Evolutionary conservation across 2,329 filamentous ascomycete species (phyloP), one percentile per base, ranked within the genome.

Genomic region (Tolypocladium amazonense): DNA sequence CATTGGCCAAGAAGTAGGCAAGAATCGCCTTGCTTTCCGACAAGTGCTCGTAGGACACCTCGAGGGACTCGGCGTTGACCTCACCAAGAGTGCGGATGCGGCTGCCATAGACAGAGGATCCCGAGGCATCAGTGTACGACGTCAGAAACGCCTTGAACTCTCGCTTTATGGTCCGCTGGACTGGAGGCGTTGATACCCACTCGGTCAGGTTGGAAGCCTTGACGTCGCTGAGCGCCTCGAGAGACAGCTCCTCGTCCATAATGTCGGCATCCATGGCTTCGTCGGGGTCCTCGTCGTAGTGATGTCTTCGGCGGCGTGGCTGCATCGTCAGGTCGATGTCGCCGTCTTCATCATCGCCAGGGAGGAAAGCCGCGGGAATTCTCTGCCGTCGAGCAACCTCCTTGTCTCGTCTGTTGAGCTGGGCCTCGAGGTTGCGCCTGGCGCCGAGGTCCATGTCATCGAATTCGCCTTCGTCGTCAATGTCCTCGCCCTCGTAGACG

Each of bases 81-180:
- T 97, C 93, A 78, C 94, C 95, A n/a, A 99, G 85, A 0, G 90
- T 97, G 65, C 91, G 86, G 65, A 99, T 96, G 59, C 92, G 89
- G 66, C 91, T 92, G 58, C 94, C 94, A 72, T 99, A 99, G 57
- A 99, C 92, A 0, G 94, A 99, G 5, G 86, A 88, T 59, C 92
- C 92, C 64, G 88, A 86, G 58, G 92, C 86, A 69, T 99, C 94
- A 7, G 88, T 96, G 73, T 95, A 97, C 67, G 97, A 93, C 14
- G 94, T 97, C 68, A 99, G 79, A 78, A 99, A 99, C 3, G 90
- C 88, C 74, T 96, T 96, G 84, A 99, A 99, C 75, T 99, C 94
- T 68, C 93, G 86, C 71, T 92, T 92, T 74, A 99, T 94, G 1
- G 92, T 95, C 66, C 90, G 85, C 75, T 96, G 90, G 15, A 99